phyloP scores from a whole-genome alignment of 2,329 filamentous ascomycete species.

The Exophiala dermatitidis region DNA sequence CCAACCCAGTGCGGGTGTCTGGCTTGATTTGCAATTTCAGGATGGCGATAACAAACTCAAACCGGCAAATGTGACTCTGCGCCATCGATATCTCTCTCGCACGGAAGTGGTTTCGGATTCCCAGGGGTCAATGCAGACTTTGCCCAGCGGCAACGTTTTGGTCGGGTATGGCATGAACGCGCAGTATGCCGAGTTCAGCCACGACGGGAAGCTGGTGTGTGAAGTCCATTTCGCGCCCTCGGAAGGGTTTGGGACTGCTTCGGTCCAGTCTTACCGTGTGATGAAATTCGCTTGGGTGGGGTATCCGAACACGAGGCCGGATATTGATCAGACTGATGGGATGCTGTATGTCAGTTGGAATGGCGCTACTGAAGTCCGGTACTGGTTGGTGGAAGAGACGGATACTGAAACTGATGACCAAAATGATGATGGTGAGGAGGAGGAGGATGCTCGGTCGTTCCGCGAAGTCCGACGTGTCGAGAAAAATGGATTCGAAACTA shows the following conservation, averaged over 20 bases:
- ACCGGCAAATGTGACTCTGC: slow-evolving; percentile 36
- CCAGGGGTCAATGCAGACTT: slow-evolving; percentile 38
- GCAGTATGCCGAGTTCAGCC: slow-evolving; percentile 43
- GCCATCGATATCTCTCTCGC: slow-evolving; percentile 3
- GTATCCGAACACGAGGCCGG: slow-evolving; percentile 30
- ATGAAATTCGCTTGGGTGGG: slow-evolving; percentile 49
- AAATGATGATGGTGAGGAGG: background rate
- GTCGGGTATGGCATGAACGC: slow-evolving; percentile 45
- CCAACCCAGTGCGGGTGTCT: slow-evolving; percentile 38
- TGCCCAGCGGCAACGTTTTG: slow-evolving; percentile 39
- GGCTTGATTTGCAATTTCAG: slow-evolving; percentile 35
- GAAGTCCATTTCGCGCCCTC: slow-evolving; percentile 43
- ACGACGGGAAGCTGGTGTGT: slow-evolving; percentile 40
- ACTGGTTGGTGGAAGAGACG: slow-evolving; percentile 8
- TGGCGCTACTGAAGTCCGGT: slow-evolving; percentile 36
- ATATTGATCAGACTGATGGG: slow-evolving; percentile 33
- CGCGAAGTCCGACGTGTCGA: background rate
- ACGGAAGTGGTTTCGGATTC: slow-evolving; percentile 30
- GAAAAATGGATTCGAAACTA: slow-evolving; percentile 8
- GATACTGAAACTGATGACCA: background rate
- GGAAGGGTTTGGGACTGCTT: slow-evolving; percentile 30
- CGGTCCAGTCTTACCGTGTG: slow-evolving; percentile 48
- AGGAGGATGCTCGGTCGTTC: too few species aligned
- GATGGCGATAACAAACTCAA: slow-evolving; percentile 39
- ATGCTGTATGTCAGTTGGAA: slow-evolving; percentile 41